These are phyloP conservation scores for Erysimum cheiranthoides DNA, from an alignment of 345 rosid genomes.

Conservation along the genomic window DNA sequence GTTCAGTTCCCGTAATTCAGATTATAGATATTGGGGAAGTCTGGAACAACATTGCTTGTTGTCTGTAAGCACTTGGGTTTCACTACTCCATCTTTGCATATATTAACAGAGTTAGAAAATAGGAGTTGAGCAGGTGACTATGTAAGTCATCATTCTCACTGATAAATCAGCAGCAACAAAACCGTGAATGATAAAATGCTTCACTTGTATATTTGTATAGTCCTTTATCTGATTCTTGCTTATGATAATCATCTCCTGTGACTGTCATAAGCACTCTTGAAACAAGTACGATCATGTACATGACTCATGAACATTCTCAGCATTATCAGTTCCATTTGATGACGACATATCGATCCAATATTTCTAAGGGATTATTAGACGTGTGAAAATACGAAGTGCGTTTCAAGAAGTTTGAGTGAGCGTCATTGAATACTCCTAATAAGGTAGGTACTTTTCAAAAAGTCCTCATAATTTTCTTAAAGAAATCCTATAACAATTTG, in stretches of 20 bases:
- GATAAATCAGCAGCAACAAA: slow-evolving; percentile 37
- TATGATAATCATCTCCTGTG: slow-evolving; percentile 6
- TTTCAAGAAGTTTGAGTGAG: too few species aligned
- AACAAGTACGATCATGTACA: slow-evolving; percentile 73
- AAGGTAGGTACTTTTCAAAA: background rate
- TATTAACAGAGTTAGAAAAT: slow-evolving; percentile 62
- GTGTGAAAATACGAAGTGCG: too few species aligned
- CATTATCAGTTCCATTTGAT: background rate
- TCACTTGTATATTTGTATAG: background rate
- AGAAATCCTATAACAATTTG: too few species aligned
- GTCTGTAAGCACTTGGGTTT: slow-evolving; percentile 60
- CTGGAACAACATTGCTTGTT: slow-evolving; percentile 91
- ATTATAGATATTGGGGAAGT: slow-evolving; percentile 60
- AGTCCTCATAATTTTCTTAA: background rate
- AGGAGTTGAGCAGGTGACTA: slow-evolving; percentile 38
- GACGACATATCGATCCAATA: background rate
- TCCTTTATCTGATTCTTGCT: slow-evolving; percentile 2
- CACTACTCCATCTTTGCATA: slow-evolving; percentile 23
- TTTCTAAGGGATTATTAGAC: too few species aligned
- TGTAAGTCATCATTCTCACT: slow-evolving; percentile 22
- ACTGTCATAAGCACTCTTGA: slow-evolving; percentile 31
- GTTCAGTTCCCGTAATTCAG: too few species aligned
- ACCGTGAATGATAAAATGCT: background rate
- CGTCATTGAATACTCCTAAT: too few species aligned
- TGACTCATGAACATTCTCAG: slow-evolving; percentile 36